Evolutionary conservation across 2,329 filamentous ascomycete genomes (phyloP).

Genomic region (Dothideomycetes sp.): DNA sequence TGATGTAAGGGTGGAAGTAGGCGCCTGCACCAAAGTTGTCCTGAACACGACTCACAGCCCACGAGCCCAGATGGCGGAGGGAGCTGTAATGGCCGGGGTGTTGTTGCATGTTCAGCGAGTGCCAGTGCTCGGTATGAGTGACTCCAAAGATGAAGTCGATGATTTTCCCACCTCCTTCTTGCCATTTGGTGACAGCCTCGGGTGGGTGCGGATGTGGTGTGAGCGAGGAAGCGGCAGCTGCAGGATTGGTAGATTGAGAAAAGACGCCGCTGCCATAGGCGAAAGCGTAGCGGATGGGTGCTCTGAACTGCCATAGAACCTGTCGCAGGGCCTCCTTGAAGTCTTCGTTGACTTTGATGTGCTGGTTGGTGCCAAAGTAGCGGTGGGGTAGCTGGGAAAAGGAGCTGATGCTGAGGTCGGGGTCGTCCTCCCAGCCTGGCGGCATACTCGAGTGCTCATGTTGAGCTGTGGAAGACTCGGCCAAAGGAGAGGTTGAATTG

Average conservation of each 20-base stretch:
- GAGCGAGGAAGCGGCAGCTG: slow-evolving; percentile 27
- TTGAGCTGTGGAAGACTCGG: slow-evolving; percentile 11
- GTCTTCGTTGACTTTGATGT: slow-evolving; percentile 90
- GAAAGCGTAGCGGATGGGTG: slow-evolving; percentile 91
- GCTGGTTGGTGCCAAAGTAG: slow-evolving; percentile 88
- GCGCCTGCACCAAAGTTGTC: slow-evolving; percentile 84
- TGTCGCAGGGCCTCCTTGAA: slow-evolving; percentile 84
- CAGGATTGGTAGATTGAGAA: slow-evolving; percentile 51
- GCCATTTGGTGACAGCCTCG: slow-evolving; percentile 68
- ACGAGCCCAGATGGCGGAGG: slow-evolving; percentile 73
- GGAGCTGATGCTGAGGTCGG: slow-evolving; percentile 57
- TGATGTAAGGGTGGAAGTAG: slow-evolving; percentile 95
- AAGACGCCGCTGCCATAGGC: slow-evolving; percentile 97
- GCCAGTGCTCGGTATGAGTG: slow-evolving; percentile 91
- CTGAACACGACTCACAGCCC: slow-evolving; percentile 72
- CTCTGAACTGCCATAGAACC: slow-evolving; percentile 82
- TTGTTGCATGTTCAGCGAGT: slow-evolving; percentile 80
- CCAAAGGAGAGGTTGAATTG: slow-evolving; percentile 4
- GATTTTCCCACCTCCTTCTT: slow-evolving; percentile 85
- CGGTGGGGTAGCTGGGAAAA: slow-evolving; percentile 68
- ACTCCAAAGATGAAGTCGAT: slow-evolving; percentile 98
- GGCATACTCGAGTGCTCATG: slow-evolving; percentile 26
- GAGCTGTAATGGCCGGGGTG: slow-evolving; percentile 89
- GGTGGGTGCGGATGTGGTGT: slow-evolving; percentile 72
- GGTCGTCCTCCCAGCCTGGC: slow-evolving; percentile 64